These are phyloP conservation scores for Verbena officinalis DNA, from an alignment of 257 asterid species.

Conservation along the genomic window DNA sequence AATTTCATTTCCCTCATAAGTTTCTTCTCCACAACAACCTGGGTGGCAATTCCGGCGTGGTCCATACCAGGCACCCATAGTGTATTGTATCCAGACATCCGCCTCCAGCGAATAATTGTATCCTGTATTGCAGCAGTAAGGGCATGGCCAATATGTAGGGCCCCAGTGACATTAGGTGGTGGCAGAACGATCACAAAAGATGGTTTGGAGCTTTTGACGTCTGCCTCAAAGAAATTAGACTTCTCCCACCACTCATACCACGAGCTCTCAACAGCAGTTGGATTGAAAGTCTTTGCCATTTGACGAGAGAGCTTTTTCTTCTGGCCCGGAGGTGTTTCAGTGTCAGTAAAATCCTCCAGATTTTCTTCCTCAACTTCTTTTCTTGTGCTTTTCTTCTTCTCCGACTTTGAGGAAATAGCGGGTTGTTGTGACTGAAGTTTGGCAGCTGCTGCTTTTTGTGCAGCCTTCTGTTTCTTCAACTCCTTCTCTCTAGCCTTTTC, in stretches of 20 bases:
- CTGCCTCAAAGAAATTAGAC: slow-evolving; percentile 85
- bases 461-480: slow-evolving; percentile 82
- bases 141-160: background rate
- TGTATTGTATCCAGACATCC: slow-evolving; percentile 95
- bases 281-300: slow-evolving; percentile 86
- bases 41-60: slow-evolving; percentile 99
- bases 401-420: slow-evolving; percentile 65
- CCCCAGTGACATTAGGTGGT: slow-evolving; percentile 10
- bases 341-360: slow-evolving; percentile 74
- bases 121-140: slow-evolving; percentile 88
- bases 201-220: slow-evolving; percentile 77
- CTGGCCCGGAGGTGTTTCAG: slow-evolving; percentile 75
- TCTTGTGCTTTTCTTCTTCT: slow-evolving; percentile 71
- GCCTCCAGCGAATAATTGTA: slow-evolving; percentile 91
- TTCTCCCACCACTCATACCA: slow-evolving; percentile 99
- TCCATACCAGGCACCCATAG: slow-evolving; percentile 97
- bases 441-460: slow-evolving; percentile 85
- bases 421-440: slow-evolving; percentile 72
- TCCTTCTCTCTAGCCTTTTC: slow-evolving; percentile 97
- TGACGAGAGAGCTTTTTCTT: slow-evolving; percentile 77
- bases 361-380: slow-evolving; percentile 75
- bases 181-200: slow-evolving; percentile 63
- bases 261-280: slow-evolving; percentile 84
- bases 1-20: slow-evolving; percentile 71
- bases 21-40: slow-evolving; percentile 97